Evolutionary conservation across 768 basidiomycete species (phyloP), one percentile per base, ranked within the genome.

Genomic region (Dacryopinax primogenitus): DNA sequence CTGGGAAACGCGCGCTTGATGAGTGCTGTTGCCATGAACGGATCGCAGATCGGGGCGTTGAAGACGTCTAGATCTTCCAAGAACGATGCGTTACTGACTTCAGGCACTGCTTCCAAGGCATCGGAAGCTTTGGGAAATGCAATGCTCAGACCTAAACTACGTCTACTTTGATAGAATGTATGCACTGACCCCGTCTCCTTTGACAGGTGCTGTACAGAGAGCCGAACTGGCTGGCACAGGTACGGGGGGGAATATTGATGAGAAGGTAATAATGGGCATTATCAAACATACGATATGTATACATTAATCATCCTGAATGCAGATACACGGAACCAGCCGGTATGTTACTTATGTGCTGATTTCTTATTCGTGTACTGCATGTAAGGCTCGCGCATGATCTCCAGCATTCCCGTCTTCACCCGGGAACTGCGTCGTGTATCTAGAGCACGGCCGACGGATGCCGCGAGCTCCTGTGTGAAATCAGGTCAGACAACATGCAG

Each of bases 291-390:
- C 30, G 32, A 58, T 11, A 15, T 15, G 30, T 15, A 58, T 58
- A 58, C 51, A 58, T 21, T 4, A 58, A 58, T 4, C 51, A 3
- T 58, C 51, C 51, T 11, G n/a, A n/a, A 18, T 21, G 30, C 26
- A 7, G 9, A 30, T 18, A 30, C 26, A 11, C 26, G 15, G 26
- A 58, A 58, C 30, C 32, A 32, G 26, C 3, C 12, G 23, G 11
- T 11, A 23, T 4, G 11, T 58, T 21, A 47, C 28, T 44, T 44
- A n/a, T 78, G 81, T 15, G 77, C 78, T 51, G 88, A 88, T 73
- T 85, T 81, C 69, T 87, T 86, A 72, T 92, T 92, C 66, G 84
- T 84, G 90, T 91, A 92, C 75, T 80, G 77, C 89, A 92, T 90
- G 73, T 92, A 92, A 26, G 89, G 86, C 72, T 91, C 88, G 71